Conservation (phyloP, 192 early-diverging fungal species). For the Umbelopsis isabellina region DNA sequence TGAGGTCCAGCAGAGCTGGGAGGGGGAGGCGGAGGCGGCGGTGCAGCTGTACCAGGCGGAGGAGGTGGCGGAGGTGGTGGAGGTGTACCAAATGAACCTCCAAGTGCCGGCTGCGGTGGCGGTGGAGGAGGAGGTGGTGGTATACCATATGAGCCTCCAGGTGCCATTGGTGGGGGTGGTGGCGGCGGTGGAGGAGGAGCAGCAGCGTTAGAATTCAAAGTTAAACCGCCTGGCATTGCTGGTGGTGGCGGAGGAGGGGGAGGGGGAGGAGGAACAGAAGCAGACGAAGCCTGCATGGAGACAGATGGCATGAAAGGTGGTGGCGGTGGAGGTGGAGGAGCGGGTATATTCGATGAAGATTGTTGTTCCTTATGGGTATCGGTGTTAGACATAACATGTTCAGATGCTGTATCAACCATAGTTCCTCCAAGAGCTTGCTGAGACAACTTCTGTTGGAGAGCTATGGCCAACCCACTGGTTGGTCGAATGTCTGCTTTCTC, state of each 20-base stretch:
- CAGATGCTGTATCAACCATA: background rate
- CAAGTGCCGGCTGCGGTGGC: conserved; percentile 38
- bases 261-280: background rate
- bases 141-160: background rate
- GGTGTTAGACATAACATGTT: background rate
- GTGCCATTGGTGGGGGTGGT: background rate
- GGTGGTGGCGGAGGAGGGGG: conserved; percentile 39
- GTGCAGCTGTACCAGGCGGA: conserved; percentile 29
- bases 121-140: conserved; percentile 47
- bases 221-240: conserved; percentile 22
- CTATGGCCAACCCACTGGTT: conserved; percentile 37
- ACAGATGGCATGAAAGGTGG: conserved; percentile 27
- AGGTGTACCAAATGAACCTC: conserved; percentile 24
- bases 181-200: conserved; percentile 34
- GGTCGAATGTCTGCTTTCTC: conserved; percentile 35
- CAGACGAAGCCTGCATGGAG: background rate
- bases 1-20: conserved; percentile 19
- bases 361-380: background rate
- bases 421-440: background rate
- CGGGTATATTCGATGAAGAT: conserved; percentile 18
- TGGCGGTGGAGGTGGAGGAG: conserved; percentile 36
- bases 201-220: background rate
- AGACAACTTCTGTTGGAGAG: conserved; percentile 30
- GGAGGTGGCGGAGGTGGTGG: conserved; percentile 46
- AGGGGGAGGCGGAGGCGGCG: conserved; percentile 44